phyloP scores from a whole-genome alignment of 1,139 yeast species.

The Yamadazyma siamensis region DNA sequence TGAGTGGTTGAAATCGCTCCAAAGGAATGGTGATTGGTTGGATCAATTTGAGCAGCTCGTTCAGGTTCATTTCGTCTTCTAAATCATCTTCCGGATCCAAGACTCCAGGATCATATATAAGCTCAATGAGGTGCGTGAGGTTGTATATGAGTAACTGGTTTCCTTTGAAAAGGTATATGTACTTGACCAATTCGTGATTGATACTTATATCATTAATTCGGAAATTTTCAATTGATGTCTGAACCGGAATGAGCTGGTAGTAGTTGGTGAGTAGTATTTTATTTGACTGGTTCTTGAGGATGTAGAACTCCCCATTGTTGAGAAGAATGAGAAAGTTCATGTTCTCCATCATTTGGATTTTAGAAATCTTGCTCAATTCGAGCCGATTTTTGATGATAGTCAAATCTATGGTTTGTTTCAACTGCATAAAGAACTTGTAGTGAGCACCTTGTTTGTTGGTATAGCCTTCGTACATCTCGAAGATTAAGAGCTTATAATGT shows the following conservation, averaged over 20 bases:
- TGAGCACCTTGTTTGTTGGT: constrained; percentile 18
- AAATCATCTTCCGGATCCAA: constrained; percentile 18
- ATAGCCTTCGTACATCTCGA: constrained; percentile 21
- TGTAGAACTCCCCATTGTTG: constrained; percentile 36
- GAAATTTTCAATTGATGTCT: constrained; percentile 30
- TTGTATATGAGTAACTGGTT: constrained; percentile 28
- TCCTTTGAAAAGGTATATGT: constrained; percentile 29
- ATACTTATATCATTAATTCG: constrained; percentile 23
- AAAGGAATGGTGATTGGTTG: constrained; percentile 27
- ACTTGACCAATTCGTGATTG: constrained; percentile 13
- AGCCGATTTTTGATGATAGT: constrained; percentile 28
- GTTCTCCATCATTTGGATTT: constrained; percentile 26
- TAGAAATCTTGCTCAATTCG: constrained; percentile 20
- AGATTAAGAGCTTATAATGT: constrained; percentile 28
- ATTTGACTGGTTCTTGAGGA: constrained; percentile 32
- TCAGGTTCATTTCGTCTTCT: constrained; percentile 13
- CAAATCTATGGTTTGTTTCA: constrained; percentile 36
- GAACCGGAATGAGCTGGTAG: constrained; percentile 36
- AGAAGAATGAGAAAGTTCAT: constrained; percentile 36
- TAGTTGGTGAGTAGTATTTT: constrained; percentile 22
- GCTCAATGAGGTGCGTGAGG: constrained; percentile 26
- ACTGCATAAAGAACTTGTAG: constrained; percentile 29
- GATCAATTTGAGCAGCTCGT: constrained; percentile 8
- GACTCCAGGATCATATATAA: constrained; percentile 18
- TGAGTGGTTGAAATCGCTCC: constrained; percentile 31